A percentile compares a stretch with the other conserved stretches of the same genome.
phyloP scores from a whole-genome alignment of 1,139 yeast species.

The Geotrichum cucujoidarum region DNA sequence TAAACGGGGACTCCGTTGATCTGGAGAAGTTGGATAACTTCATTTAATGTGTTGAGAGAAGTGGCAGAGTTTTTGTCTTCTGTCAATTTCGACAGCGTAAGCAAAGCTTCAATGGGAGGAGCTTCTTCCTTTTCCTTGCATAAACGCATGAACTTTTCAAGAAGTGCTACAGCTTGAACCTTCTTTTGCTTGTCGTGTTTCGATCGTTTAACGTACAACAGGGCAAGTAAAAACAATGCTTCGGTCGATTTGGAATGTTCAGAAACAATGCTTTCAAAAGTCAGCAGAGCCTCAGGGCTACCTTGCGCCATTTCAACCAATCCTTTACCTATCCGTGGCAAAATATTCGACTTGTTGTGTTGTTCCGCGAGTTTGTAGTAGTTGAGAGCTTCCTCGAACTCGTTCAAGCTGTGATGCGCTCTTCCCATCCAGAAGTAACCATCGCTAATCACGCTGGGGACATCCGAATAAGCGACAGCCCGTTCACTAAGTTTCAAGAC shows the following conservation, averaged over 20 bases:
- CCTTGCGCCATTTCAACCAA: conserved; percentile 75
- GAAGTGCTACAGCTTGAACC: conserved; percentile 48
- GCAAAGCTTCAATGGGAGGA: conserved; percentile 61
- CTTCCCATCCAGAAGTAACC: conserved; percentile 85
- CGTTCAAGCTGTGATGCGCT: conserved; percentile 55
- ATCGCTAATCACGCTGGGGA: conserved; percentile 55
- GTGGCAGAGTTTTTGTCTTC: conserved; percentile 52
- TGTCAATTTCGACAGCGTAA: conserved; percentile 61
- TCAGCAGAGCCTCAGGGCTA: conserved; percentile 75
- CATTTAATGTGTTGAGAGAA: conserved; percentile 51
- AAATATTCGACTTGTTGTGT: conserved; percentile 51
- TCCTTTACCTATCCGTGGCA: conserved; percentile 79
- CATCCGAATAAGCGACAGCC: conserved; percentile 43
- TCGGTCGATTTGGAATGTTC: conserved; percentile 68
- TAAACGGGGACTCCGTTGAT: conserved; percentile 52
- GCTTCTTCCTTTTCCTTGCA: conserved; percentile 58
- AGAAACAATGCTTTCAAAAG: conserved; percentile 71
- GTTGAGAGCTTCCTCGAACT: conserved; percentile 64
- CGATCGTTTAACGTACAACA: conserved; percentile 54
- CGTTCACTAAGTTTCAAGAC: conserved; percentile 56
- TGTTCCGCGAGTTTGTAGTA: conserved; percentile 49
- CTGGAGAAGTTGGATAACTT: conserved; percentile 46
- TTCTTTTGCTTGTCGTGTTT: conserved; percentile 18
- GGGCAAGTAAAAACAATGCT: conserved; percentile 69
- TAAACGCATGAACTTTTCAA: conserved; percentile 68